Evolutionary conservation across 176 grass and related monocot genomes (phyloP), one percentile per base, ranked within the genome.

Genomic region (Typha latifolia): DNA sequence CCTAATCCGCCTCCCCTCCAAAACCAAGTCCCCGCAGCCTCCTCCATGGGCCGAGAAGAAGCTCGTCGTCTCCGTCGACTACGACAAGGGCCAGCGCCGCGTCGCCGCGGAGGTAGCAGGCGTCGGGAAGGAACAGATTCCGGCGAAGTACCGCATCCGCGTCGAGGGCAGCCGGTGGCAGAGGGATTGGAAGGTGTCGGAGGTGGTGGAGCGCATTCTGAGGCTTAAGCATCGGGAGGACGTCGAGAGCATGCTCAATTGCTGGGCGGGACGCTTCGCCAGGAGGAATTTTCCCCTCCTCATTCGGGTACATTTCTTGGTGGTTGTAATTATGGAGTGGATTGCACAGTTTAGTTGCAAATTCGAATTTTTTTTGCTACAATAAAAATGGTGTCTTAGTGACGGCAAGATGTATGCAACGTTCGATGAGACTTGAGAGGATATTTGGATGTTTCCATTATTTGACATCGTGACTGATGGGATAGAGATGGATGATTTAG

Each of bases 201-300:
- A 97, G 83, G 85, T 66, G 50, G 83, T 70, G 15, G 77, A 77
- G 62, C 88, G 78, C 12, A 66, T 92, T 62, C 69, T 92, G 57
- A 55, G 37, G 47, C 69, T 96, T 3, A 61, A 87, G 24, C 81
- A 48, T 22, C 78, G 74, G 66, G 88, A 97, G 62, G 78, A 85
- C 34, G 77, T 92, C 69, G 89, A 92, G 19, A 78, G 57, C 74
- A 73, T 92, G 34, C 89, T 97, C 62, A 92, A 92, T 77, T 84
- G 57, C 68, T 97, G 88, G 93, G 83, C 85, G 3, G 93, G 88
- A 1, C 80, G 88, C 16, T 87, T 92, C 48, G 70, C 81, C 1
- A 63, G 93, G 55, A 77, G 81, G 49, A 92, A 97, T 47, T 97
- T 97, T 32, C 74, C 78, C 9, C 85, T 92, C 62, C 85, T 97